These are phyloP conservation scores for Pseudonitzschia delicatissima DNA, from an alignment of 108 stramenopile genomes.

Conservation along the genomic window DNA sequence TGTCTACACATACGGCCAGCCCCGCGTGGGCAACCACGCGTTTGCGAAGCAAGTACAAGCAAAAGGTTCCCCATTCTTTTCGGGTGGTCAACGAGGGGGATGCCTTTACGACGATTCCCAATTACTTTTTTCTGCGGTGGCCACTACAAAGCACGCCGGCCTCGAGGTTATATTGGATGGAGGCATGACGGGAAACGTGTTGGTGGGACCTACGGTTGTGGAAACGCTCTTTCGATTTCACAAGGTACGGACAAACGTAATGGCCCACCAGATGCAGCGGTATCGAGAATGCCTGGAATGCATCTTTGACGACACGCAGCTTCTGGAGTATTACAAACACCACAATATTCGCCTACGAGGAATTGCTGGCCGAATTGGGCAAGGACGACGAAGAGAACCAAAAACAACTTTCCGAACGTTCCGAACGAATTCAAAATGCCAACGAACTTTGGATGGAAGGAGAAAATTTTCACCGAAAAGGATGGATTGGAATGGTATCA, in stretches of 20 bases:
- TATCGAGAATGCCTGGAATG: slow-evolving; percentile 75
- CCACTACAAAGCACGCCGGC: slow-evolving; percentile 75
- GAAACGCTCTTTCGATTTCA: slow-evolving; percentile 78
- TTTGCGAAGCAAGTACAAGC: slow-evolving; percentile 71
- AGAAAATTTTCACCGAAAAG: too few relatives aligned
- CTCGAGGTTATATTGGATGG: slow-evolving; percentile 75
- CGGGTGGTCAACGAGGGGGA: slow-evolving; percentile 76
- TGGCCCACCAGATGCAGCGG: slow-evolving; percentile 60
- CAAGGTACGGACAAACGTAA: slow-evolving; percentile 64
- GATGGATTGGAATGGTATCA: too few relatives aligned
- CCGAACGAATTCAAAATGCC: too few relatives aligned
- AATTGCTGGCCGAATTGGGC: neutral
- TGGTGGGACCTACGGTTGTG: slow-evolving; percentile 80
- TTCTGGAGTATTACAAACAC: slow-evolving; percentile 68
- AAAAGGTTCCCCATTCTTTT: slow-evolving; percentile 75
- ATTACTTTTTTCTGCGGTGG: slow-evolving; percentile 46
- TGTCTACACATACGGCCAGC: slow-evolving; percentile 73
- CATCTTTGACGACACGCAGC: slow-evolving; percentile 52
- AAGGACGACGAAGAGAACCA: neutral
- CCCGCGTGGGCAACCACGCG: slow-evolving; percentile 47
- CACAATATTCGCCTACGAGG: slow-evolving; percentile 29
- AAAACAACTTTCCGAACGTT: too few relatives aligned
- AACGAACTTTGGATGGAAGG: too few relatives aligned
- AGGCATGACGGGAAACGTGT: slow-evolving; percentile 73
- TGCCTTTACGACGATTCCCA: slow-evolving; percentile 67